These are phyloP conservation scores for Fragaria iinumae DNA, from an alignment of 306 rosid genomes.

Conservation along the genomic window DNA sequence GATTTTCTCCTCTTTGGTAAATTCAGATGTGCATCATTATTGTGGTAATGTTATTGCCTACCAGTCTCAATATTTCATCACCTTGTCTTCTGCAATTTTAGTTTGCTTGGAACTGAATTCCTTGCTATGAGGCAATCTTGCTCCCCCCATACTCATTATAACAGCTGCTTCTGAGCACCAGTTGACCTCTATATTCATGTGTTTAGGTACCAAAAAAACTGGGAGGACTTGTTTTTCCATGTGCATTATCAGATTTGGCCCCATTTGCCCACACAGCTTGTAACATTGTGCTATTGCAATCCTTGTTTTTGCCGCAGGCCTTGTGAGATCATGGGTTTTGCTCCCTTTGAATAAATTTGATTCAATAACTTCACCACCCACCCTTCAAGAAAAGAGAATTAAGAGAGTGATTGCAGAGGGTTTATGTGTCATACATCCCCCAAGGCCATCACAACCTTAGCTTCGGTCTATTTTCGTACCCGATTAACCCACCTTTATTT, in stretches of 20 bases:
- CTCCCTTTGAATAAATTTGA: constrained; percentile 26
- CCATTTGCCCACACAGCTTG: constrained; percentile 22
- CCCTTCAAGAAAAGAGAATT: constrained; percentile 19
- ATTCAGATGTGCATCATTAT: constrained; percentile 1
- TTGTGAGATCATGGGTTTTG: constrained; percentile 28
- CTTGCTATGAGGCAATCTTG: constrained; percentile 37
- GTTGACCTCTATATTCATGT: constrained; percentile 20
- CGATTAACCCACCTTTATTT: constrained; percentile 12
- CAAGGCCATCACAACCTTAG: background rate
- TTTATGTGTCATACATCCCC: constrained; percentile 24
- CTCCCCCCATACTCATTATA: constrained; percentile 11
- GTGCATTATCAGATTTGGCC: constrained; percentile 19
- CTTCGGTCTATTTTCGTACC: background rate
- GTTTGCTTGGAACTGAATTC: constrained; percentile 3
- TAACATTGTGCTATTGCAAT: background rate
- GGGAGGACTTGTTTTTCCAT: constrained; percentile 1
- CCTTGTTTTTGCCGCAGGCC: constrained; percentile 7
- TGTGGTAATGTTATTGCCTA: background rate
- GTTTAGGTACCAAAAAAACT: constrained; percentile 4
- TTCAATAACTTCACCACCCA: constrained; percentile 27
- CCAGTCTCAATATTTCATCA: background rate
- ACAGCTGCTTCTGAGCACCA: constrained; percentile 1
- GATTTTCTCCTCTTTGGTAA: background rate
- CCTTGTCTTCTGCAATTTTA: constrained; percentile 15
- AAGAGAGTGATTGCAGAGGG: constrained; percentile 23